phyloP scores from a whole-genome alignment of 352 stramenopile species.

The Globisporangium canariense region DNA sequence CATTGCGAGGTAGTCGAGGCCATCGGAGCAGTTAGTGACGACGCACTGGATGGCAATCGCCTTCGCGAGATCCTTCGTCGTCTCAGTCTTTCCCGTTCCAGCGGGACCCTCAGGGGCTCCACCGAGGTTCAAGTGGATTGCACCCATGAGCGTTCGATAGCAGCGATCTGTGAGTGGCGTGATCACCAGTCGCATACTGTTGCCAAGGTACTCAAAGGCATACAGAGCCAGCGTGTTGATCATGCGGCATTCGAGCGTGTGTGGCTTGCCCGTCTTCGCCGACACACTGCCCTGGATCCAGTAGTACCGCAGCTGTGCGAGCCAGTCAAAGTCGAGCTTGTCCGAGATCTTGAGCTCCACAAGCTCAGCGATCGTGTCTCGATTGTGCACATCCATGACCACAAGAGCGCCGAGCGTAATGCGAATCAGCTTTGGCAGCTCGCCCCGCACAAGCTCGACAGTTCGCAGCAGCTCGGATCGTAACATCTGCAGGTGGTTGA shows the following conservation, averaged over 20 bases:
- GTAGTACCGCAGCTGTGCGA: conserved; percentile 92
- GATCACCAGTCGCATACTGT: conserved; percentile 91
- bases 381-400: conserved; percentile 95
- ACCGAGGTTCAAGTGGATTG: conserved; percentile 89
- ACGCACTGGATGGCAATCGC: conserved; percentile 92
- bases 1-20: conserved; percentile 91
- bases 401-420: conserved; percentile 91
- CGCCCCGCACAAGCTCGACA: conserved; percentile 89
- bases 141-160: conserved; percentile 90
- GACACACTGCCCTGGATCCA: conserved; percentile 82
- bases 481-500: conserved; percentile 63
- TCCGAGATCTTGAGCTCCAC: conserved; percentile 72
- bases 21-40: conserved; percentile 90
- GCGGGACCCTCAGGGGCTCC: conserved; percentile 88
- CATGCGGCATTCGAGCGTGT: conserved; percentile 87
- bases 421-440: conserved; percentile 91
- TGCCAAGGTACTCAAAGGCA: conserved; percentile 92
- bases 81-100: conserved; percentile 92
- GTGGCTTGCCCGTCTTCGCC: conserved; percentile 85
- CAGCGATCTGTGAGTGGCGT: conserved; percentile 90
- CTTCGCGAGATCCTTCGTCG: conserved; percentile 90
- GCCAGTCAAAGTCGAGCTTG: conserved; percentile 92
- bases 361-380: conserved; percentile 91
- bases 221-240: conserved; percentile 92
- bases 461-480: conserved; percentile 82